phyloP scores from a whole-genome alignment of 164 flowering plant species.

The Dillenia turbinata region DNA sequence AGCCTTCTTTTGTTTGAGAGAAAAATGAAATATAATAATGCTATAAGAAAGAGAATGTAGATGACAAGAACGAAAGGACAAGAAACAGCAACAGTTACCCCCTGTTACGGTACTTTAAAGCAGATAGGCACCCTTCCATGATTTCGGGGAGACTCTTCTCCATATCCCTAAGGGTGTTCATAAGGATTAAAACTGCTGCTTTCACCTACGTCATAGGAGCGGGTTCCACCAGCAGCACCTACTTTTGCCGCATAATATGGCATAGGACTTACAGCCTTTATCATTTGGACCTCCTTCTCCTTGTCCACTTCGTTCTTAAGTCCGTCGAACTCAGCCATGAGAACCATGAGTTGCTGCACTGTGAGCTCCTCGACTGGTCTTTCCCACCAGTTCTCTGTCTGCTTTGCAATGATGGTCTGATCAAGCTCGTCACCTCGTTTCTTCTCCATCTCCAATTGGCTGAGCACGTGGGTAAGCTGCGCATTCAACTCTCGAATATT shows the following conservation, averaged over 20 bases:
- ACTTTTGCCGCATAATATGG: not conserved
- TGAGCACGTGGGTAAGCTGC: not conserved
- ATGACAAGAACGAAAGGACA: no score
- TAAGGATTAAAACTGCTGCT: no score
- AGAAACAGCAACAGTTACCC: no score
- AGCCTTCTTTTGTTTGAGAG: no score
- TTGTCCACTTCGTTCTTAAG: not conserved
- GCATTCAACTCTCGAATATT: not conserved
- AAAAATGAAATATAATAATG: no score
- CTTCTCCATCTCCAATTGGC: not conserved
- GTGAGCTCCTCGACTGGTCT: not conserved
- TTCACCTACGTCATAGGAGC: no score
- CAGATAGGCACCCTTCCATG: no score
- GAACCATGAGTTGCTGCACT: not conserved
- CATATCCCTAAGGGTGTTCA: no score
- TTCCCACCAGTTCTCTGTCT: slow-evolving; percentile 5
- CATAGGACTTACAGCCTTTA: not conserved
- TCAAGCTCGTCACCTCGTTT: not conserved
- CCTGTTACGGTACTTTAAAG: no score
- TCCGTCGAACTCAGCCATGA: not conserved
- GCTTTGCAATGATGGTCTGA: not conserved
- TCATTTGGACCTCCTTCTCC: not conserved
- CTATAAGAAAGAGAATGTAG: no score
- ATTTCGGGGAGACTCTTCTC: no score
- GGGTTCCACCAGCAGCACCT: no score